Conservation (phyloP, 352 stramenopile genomes). For the Pythium plurisporium region DNA sequence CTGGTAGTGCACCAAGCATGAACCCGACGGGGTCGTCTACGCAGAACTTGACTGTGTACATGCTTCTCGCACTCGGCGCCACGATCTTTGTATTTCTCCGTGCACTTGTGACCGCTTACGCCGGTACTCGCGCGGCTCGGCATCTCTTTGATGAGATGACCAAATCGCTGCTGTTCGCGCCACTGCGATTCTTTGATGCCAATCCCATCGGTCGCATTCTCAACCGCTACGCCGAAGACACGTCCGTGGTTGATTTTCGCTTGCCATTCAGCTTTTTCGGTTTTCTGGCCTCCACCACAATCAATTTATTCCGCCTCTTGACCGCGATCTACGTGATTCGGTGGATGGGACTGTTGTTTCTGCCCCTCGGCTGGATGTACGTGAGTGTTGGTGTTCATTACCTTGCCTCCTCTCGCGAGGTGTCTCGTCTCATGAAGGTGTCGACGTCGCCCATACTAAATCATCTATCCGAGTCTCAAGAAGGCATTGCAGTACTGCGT, state of each 20-base stretch:
- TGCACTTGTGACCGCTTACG: slow-evolving; percentile 35
- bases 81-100: slow-evolving; percentile 43
- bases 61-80: slow-evolving; percentile 29
- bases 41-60: slow-evolving; percentile 43
- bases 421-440: slow-evolving; percentile 30
- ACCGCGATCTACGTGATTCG: slow-evolving; percentile 82
- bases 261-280: slow-evolving; percentile 40
- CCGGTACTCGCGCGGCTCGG: slow-evolving; percentile 34
- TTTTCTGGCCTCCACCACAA: slow-evolving; percentile 61
- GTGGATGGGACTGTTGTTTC: slow-evolving; percentile 65
- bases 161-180: slow-evolving; percentile 74
- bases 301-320: slow-evolving; percentile 71
- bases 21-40: slow-evolving; percentile 59
- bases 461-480: slow-evolving; percentile 30
- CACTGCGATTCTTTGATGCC: slow-evolving; percentile 90
- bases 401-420: slow-evolving; percentile 28
- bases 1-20: slow-evolving; percentile 18
- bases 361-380: slow-evolving; percentile 78
- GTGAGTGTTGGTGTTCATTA: slow-evolving; percentile 32
- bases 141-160: slow-evolving; percentile 87
- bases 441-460: slow-evolving; percentile 32
- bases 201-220: slow-evolving; percentile 89
- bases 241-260: slow-evolving; percentile 87
- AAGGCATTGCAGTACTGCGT: slow-evolving; percentile 34
- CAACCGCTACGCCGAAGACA: slow-evolving; percentile 89